Evolutionary conservation across 208 protist genomes (phyloP).

Genomic region (Leishmania tarentolae): DNA sequence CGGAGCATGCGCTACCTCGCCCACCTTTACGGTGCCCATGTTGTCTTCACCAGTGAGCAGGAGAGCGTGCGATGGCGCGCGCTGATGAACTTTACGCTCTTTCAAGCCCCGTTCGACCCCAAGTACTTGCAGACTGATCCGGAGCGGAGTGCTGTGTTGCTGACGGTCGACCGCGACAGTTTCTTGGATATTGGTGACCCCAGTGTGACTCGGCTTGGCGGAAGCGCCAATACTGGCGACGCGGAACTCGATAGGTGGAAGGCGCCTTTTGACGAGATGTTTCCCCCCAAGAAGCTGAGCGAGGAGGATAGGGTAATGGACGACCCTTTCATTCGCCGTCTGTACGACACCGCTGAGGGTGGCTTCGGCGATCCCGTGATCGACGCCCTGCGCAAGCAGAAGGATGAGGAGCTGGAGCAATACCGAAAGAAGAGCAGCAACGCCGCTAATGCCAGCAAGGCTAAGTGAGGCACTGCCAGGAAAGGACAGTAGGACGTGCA

Average conservation of each 20-base stretch:
- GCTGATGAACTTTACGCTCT: conserved; percentile 78
- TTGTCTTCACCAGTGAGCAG: conserved; percentile 73
- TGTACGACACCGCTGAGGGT: conserved; percentile 68
- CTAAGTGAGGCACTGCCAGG: not conserved
- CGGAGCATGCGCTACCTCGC: conserved; percentile 79
- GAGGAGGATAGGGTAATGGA: conserved; percentile 46
- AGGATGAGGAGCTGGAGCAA: conserved; percentile 90
- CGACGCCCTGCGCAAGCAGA: conserved; percentile 82
- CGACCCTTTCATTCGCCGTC: conserved; percentile 61
- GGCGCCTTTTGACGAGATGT: conserved; percentile 71
- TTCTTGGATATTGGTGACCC: conserved; percentile 87
- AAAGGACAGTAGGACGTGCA: not conserved
- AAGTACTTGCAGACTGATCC: conserved; percentile 75
- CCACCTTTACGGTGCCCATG: conserved; percentile 79
- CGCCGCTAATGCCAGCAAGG: conserved; percentile 9
- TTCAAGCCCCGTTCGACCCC: conserved; percentile 74
- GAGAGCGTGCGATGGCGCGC: conserved; percentile 65
- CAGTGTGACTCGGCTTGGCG: conserved; percentile 26
- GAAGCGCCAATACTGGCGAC: conserved; percentile 58
- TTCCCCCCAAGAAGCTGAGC: conserved; percentile 48
- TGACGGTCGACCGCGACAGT: conserved; percentile 77
- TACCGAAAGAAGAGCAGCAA: conserved; percentile 55
- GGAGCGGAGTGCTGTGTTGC: conserved; percentile 61
- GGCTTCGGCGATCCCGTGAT: conserved; percentile 82
- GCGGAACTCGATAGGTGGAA: conserved; percentile 84